Conservation (phyloP, 768 basidiomycete genomes). For the Cubamyces lactineus region DNA sequence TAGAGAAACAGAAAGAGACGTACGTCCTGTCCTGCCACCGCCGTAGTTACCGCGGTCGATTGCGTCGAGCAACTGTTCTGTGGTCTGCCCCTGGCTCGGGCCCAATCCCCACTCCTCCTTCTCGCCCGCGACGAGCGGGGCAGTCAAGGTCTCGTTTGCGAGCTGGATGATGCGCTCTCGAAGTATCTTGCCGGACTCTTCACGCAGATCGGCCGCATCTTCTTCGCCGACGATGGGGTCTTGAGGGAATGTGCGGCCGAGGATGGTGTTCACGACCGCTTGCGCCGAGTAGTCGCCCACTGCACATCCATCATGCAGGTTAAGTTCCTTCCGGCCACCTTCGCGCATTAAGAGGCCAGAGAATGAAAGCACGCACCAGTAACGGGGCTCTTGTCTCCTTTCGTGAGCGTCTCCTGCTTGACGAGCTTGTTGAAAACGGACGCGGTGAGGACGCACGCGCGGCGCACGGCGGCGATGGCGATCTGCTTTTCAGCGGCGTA, state of each 20-base stretch:
- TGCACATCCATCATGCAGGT: slow-evolving; percentile 33
- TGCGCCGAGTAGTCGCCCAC: slow-evolving; percentile 96
- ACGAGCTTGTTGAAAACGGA: slow-evolving; percentile 86
- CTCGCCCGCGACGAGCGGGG: slow-evolving; percentile 59
- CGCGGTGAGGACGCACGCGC: slow-evolving; percentile 83
- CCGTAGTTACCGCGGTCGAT: slow-evolving; percentile 83
- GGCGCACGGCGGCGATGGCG: slow-evolving; percentile 83
- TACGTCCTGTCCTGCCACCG: slow-evolving; percentile 76
- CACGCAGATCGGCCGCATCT: slow-evolving; percentile 79
- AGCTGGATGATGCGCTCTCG: slow-evolving; percentile 74
- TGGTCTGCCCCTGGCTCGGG: slow-evolving; percentile 52
- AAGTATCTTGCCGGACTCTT: slow-evolving; percentile 46
- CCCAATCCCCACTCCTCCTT: slow-evolving; percentile 74
- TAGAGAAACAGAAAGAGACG: slow-evolving; percentile 37
- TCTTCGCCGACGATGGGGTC: slow-evolving; percentile 96
- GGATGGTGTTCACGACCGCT: slow-evolving; percentile 84
- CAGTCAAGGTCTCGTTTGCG: slow-evolving; percentile 76
- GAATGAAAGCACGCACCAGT: slow-evolving; percentile 45
- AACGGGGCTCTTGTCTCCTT: slow-evolving; percentile 82
- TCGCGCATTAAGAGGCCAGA: not conserved
- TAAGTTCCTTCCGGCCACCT: too few species aligned
- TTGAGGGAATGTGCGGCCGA: slow-evolving; percentile 73
- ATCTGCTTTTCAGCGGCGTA: slow-evolving; percentile 75
- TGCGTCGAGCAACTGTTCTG: slow-evolving; percentile 71
- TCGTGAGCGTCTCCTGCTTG: slow-evolving; percentile 83